Conservation (phyloP, 495 filamentous ascomycete genomes). For the Letharia columbiana region DNA sequence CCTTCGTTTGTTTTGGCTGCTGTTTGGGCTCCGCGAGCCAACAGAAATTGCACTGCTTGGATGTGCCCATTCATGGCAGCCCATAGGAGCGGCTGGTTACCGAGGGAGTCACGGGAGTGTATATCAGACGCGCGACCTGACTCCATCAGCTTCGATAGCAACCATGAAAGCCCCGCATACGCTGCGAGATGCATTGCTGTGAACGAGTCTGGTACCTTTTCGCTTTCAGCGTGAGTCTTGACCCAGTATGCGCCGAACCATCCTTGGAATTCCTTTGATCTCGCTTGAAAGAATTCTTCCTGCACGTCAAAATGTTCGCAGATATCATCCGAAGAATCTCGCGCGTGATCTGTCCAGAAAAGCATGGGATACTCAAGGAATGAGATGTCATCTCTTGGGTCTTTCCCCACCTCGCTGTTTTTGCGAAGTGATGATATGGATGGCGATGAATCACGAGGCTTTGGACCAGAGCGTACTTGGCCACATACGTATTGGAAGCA, state of each 20-base stretch:
- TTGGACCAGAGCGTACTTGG: neutral
- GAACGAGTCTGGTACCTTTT: neutral
- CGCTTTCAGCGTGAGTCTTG: neutral
- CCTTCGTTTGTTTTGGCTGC: neutral
- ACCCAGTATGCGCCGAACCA: neutral
- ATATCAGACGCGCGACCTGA: neutral
- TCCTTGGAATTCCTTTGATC: neutral
- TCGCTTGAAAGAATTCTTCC: neutral
- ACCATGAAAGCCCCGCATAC: neutral
- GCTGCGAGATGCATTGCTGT: neutral
- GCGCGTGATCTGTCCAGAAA: neutral
- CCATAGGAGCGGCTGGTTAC: neutral
- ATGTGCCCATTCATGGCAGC: neutral
- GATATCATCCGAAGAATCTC: neutral
- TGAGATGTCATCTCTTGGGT: neutral
- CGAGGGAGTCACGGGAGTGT: neutral
- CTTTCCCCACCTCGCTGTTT: neutral
- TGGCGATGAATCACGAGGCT: no score
- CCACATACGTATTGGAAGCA: neutral
- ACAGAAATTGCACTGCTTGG: neutral
- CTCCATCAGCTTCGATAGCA: neutral
- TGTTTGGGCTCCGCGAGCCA: neutral
- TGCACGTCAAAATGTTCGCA: neutral
- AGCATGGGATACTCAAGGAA: neutral
- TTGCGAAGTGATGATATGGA: neutral